Evolutionary conservation across 2,329 filamentous ascomycete genomes (phyloP).

Genomic region (Fusarium bactridioides): DNA sequence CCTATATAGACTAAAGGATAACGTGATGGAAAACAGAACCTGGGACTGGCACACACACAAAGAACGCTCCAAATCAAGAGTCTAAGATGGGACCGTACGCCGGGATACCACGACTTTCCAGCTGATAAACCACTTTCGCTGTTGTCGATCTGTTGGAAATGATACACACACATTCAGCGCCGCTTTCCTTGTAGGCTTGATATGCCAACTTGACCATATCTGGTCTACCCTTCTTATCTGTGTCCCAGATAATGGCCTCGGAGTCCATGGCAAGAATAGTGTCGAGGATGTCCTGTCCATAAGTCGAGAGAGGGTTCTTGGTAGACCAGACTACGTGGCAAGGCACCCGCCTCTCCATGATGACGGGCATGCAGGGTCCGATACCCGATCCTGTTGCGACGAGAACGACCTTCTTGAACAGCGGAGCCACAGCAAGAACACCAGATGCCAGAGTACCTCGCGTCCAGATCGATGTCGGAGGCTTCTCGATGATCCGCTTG

Average conservation of each 20-base stretch:
- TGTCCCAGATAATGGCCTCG: constrained; percentile 57
- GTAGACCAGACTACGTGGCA: constrained; percentile 34
- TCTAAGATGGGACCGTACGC: constrained; percentile 76
- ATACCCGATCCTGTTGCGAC: constrained; percentile 33
- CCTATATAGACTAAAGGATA: neutral
- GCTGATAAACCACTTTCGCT: constrained; percentile 66
- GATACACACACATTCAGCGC: constrained; percentile 71
- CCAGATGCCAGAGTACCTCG: constrained; percentile 69
- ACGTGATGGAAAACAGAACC: neutral
- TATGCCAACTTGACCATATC: constrained; percentile 53
- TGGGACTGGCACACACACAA: neutral
- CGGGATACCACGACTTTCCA: constrained; percentile 68
- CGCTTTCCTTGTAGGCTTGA: constrained; percentile 60
- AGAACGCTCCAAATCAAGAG: constrained; percentile 9
- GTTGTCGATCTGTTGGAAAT: constrained; percentile 71
- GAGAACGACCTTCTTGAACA: constrained; percentile 33
- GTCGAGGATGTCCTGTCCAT: constrained; percentile 18
- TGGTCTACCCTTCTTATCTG: constrained; percentile 60
- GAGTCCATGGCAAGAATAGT: constrained; percentile 26
- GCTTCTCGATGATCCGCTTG: constrained; percentile 62
- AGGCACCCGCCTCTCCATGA: constrained; percentile 29
- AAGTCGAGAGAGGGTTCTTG: constrained; percentile 24
- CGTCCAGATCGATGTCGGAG: constrained; percentile 67
- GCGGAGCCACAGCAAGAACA: constrained; percentile 21
- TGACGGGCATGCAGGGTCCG: constrained; percentile 26